A percentile compares a stretch with the other conserved stretches of the same genome.
Conservation (phyloP, 2,329 filamentous ascomycete genomes). For the Dothistroma pini region DNA sequence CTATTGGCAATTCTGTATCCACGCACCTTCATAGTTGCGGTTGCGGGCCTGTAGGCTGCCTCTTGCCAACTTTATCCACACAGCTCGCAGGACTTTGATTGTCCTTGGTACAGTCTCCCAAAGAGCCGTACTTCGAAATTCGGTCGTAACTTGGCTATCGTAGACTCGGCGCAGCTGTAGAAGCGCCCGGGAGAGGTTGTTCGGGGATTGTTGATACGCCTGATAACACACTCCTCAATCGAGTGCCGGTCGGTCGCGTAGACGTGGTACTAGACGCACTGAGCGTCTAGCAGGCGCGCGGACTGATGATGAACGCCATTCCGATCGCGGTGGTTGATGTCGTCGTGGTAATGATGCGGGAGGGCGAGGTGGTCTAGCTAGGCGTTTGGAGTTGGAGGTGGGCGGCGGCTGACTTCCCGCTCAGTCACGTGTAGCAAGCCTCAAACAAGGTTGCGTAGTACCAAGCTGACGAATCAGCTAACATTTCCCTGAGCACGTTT, state of each 20-base stretch:
- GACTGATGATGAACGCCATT: conserved; percentile 18
- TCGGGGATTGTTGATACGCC: conserved; percentile 13
- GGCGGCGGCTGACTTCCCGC: background rate
- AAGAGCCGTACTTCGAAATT: background rate
- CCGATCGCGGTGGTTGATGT: conserved; percentile 9
- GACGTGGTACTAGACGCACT: conserved; percentile 30
- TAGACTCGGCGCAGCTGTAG: background rate
- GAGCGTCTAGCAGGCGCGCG: conserved; percentile 34
- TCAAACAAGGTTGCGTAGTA: background rate
- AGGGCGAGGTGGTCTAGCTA: conserved; percentile 4
- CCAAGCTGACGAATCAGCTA: background rate
- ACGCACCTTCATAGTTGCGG: conserved; percentile 32
- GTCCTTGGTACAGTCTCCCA: conserved; percentile 2
- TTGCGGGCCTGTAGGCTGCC: conserved; percentile 12
- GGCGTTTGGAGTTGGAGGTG: background rate
- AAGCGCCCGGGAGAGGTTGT: conserved; percentile 5
- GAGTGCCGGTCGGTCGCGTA: conserved; percentile 33
- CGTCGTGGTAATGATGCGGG: conserved; percentile 15
- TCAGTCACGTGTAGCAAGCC: background rate
- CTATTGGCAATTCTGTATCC: background rate
- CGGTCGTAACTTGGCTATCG: background rate
- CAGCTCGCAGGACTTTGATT: background rate
- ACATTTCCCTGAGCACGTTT: background rate
- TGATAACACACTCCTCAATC: conserved; percentile 33
- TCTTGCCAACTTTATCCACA: background rate